phyloP scores from a whole-genome alignment of 1,139 yeast species.

The Yamadazyma jaroonii region DNA sequence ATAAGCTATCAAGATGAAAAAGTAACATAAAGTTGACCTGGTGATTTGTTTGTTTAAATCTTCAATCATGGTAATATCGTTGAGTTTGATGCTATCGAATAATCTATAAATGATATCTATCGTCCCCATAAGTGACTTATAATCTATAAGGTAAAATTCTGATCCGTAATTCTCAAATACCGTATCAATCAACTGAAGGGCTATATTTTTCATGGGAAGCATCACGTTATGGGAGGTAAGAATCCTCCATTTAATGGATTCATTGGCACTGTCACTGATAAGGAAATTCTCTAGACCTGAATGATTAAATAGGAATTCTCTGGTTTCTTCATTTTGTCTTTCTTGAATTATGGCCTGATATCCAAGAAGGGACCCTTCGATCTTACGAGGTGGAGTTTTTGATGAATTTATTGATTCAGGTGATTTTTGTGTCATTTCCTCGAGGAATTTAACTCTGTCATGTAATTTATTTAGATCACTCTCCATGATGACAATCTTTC shows the following conservation, averaged over 20 bases:
- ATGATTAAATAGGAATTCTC: constrained; percentile 13
- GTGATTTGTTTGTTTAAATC: constrained; percentile 9
- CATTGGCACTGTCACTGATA: constrained; percentile 25
- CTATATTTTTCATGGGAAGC: constrained; percentile 16
- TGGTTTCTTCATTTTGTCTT: constrained; percentile 10
- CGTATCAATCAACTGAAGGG: constrained; percentile 9
- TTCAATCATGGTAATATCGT: constrained; percentile 6
- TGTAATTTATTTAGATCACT: constrained; percentile 46
- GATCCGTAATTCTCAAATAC: constrained; percentile 14
- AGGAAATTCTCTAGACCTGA: constrained; percentile 19
- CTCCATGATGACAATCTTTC: constrained; percentile 52
- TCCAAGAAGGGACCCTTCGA: neutral
- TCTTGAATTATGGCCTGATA: constrained; percentile 11
- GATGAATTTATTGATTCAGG: neutral
- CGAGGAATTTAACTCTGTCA: constrained; percentile 37
- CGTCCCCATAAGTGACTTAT: constrained; percentile 4
- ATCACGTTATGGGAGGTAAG: constrained; percentile 17
- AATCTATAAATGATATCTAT: constrained; percentile 30
- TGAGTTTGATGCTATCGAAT: constrained; percentile 19
- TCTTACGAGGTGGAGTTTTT: neutral
- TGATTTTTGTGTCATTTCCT: constrained; percentile 11
- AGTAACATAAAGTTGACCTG: constrained; percentile 23
- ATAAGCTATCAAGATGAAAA: constrained; percentile 34
- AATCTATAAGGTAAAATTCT: constrained; percentile 15
- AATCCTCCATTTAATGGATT: constrained; percentile 25